phyloP scores from a whole-genome alignment of 805 yeast genomes.

The Saccharomycopsis fibuligera region DNA sequence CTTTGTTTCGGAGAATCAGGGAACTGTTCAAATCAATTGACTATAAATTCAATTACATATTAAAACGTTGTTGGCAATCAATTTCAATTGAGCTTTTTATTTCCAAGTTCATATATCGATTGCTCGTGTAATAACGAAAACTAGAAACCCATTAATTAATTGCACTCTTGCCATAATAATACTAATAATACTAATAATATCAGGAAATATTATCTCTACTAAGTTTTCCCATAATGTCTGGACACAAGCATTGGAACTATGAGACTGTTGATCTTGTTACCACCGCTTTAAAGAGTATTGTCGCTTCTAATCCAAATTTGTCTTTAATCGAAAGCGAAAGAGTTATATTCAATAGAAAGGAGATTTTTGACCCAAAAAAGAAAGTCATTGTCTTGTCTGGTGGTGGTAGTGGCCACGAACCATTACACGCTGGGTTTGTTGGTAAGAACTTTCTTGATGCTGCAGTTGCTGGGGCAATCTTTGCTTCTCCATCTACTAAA shows the following conservation, averaged over 20 bases:
- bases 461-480: slow-evolving; percentile 87
- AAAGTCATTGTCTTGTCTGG: slow-evolving; percentile 78
- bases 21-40: too few species aligned
- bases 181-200: too few species aligned
- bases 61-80: too few species aligned
- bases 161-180: too few species aligned
- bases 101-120: too few species aligned
- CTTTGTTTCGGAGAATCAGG: too few species aligned
- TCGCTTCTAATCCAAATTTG: slow-evolving; percentile 48
- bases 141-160: too few species aligned
- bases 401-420: slow-evolving; percentile 97
- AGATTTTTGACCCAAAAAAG: slow-evolving; percentile 25
- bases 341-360: slow-evolving; percentile 38
- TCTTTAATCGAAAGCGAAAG: slow-evolving; percentile 49
- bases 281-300: slow-evolving; percentile 46
- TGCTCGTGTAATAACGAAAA: too few species aligned
- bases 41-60: too few species aligned
- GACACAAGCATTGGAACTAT: slow-evolving; percentile 45
- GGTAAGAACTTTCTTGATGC: slow-evolving; percentile 79
- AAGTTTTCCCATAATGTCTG: too few species aligned
- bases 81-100: too few species aligned
- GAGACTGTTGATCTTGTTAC: slow-evolving; percentile 25
- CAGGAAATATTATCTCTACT: too few species aligned
- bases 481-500: slow-evolving; percentile 92
- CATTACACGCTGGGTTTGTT: slow-evolving; percentile 86